Percentiles rank a stretch among this genome's conserved stretches.
Conservation (phyloP, 2,329 filamentous ascomycete genomes). For the Biscogniauxia mediterranea region DNA sequence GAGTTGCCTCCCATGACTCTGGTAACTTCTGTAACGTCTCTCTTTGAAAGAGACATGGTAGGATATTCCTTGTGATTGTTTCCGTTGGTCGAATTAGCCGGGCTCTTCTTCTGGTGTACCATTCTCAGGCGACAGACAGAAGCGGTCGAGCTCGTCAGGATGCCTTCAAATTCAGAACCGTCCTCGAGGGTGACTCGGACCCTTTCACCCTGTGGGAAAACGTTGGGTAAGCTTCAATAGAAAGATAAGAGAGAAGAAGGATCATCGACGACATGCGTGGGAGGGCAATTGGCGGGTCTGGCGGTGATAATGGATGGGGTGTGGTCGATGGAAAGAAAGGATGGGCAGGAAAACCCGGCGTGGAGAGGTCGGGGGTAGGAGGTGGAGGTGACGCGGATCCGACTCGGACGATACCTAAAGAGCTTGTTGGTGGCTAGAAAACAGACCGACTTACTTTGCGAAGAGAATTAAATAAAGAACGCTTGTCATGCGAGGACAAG, state of each 20-base stretch:
- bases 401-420: slow-evolving; percentile 17
- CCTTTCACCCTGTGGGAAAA: slow-evolving; percentile 25
- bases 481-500: slow-evolving; percentile 29
- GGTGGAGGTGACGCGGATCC: slow-evolving; percentile 26
- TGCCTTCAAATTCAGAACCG: slow-evolving; percentile 23
- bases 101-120: slow-evolving; percentile 34
- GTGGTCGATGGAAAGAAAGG: slow-evolving; percentile 19
- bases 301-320: slow-evolving; percentile 9
- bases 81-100: slow-evolving; percentile 30
- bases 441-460: slow-evolving; percentile 23
- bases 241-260: slow-evolving; percentile 4
- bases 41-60: slow-evolving; percentile 32
- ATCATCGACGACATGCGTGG: slow-evolving; percentile 4
- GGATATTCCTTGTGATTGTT: slow-evolving; percentile 30
- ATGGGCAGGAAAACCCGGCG: slow-evolving; percentile 14
- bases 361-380: slow-evolving; percentile 19
- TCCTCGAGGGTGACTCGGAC: slow-evolving; percentile 22
- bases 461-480: slow-evolving; percentile 16
- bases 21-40: slow-evolving; percentile 24
- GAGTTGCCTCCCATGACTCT: slow-evolving; percentile 27
- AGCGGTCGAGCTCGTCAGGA: slow-evolving; percentile 15
- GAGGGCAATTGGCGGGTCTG: slow-evolving; percentile 23
- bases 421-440: slow-evolving; percentile 11
- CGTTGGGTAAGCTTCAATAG: slow-evolving; percentile 17
- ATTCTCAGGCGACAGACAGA: slow-evolving; percentile 31